Percentiles rank a stretch among this genome's conserved stretches.
phyloP scores from a whole-genome alignment of 129 eudicot genomes.

The Chrysanthemum seticuspe region DNA sequence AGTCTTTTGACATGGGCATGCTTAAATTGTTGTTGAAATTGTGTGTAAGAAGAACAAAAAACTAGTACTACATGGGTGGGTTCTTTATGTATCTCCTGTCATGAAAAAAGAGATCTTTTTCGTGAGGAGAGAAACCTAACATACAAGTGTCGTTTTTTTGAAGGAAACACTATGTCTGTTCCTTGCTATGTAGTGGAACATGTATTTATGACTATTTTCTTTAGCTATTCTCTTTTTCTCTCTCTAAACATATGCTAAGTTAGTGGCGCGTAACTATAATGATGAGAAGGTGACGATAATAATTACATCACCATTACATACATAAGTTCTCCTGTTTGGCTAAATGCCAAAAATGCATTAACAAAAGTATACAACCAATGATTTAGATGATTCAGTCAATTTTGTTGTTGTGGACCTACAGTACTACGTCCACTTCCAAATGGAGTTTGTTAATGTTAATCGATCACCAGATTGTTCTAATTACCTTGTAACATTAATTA shows the following conservation, averaged over 20 bases:
- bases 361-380: too few species aligned
- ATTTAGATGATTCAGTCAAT: too few species aligned
- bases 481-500: too few species aligned
- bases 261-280: constrained; percentile 29
- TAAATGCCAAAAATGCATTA: too few species aligned
- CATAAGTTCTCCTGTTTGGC: background rate
- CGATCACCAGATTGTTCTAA: too few species aligned
- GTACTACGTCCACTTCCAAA: too few species aligned
- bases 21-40: constrained; percentile 19
- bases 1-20: constrained; percentile 22
- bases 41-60: constrained; percentile 36
- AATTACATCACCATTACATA: constrained; percentile 40
- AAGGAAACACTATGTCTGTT: constrained; percentile 21
- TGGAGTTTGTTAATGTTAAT: too few species aligned
- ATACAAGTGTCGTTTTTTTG: constrained; percentile 22
- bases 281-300: constrained; percentile 39
- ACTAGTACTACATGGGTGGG: constrained; percentile 18
- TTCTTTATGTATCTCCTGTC: constrained; percentile 25
- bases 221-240: constrained; percentile 22
- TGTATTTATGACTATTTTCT: constrained; percentile 17
- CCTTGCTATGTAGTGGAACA: constrained; percentile 27
- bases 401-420: too few species aligned
- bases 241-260: constrained; percentile 25
- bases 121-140: constrained; percentile 43
- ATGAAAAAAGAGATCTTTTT: constrained; percentile 37